Conservation (phyloP, 2,329 filamentous ascomycete genomes). For the Aspergillus unguis region DNA sequence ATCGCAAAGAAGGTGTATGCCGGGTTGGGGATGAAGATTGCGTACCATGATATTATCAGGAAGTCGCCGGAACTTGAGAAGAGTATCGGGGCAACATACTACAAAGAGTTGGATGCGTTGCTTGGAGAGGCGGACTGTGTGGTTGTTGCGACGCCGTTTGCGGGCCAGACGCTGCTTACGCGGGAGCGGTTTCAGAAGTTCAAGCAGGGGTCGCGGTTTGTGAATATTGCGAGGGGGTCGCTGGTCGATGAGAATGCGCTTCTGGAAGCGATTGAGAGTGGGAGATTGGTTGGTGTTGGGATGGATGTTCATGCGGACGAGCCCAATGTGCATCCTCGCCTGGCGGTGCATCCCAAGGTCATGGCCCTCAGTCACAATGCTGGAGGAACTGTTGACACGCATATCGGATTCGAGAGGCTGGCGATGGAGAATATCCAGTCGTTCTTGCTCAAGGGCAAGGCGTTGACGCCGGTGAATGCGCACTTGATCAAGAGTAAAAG, state of each 20-base stretch:
- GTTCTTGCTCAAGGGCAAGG: constrained; percentile 34
- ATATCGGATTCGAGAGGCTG: constrained; percentile 48
- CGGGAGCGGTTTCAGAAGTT: constrained; percentile 43
- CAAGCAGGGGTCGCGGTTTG: constrained; percentile 47
- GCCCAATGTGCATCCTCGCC: constrained; percentile 47
- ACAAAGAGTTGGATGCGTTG: constrained; percentile 43
- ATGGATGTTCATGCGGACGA: constrained; percentile 56
- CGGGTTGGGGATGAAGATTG: constrained; percentile 65
- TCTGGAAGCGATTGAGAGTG: constrained; percentile 46
- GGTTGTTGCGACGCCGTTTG: constrained; percentile 47
- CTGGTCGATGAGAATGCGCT: constrained; percentile 51
- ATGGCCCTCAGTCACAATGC: constrained; percentile 50
- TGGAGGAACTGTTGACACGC: constrained; percentile 48
- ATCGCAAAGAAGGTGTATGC: constrained; percentile 58
- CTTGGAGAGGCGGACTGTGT: constrained; percentile 46
- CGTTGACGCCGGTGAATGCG: constrained; percentile 58
- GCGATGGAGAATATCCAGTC: constrained; percentile 47
- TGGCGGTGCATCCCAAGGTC: constrained; percentile 43
- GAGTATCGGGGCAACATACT: constrained; percentile 41
- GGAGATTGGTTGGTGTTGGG: constrained; percentile 48
- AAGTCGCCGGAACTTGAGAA: constrained; percentile 39
- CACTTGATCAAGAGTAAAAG: constrained; percentile 45
- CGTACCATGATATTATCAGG: constrained; percentile 52
- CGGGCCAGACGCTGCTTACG: constrained; percentile 43
- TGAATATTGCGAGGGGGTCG: constrained; percentile 53